Percentiles rank a stretch among this genome's conserved stretches.
phyloP scores from a whole-genome alignment of 352 stramenopile genomes.

The Globisporangium parvum region DNA sequence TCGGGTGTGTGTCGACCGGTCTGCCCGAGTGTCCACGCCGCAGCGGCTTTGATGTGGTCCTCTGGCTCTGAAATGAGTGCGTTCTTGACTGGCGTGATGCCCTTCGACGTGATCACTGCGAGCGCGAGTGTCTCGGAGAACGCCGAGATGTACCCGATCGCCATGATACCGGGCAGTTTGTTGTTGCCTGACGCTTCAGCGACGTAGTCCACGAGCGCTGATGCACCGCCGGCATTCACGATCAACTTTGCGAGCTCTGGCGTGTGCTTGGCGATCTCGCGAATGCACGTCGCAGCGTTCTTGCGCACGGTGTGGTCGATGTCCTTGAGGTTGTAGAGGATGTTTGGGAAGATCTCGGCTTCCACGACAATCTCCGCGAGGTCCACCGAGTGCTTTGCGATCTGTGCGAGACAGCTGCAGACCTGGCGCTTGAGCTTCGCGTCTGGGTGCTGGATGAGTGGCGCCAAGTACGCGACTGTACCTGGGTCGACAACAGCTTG shows the following conservation, averaged over 20 bases:
- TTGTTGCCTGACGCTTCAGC: conserved; percentile 88
- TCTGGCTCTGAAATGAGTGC: conserved; percentile 91
- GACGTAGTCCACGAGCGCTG: conserved; percentile 92
- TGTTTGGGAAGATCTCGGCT: conserved; percentile 95
- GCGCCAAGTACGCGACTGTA: conserved; percentile 91
- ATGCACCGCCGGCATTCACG: conserved; percentile 93
- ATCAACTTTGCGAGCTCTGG: conserved; percentile 94
- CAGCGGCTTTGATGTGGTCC: conserved; percentile 94
- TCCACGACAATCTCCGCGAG: conserved; percentile 94
- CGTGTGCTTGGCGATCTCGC: conserved; percentile 94
- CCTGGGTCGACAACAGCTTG: conserved; percentile 92
- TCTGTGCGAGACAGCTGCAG: conserved; percentile 91
- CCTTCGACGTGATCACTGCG: conserved; percentile 93
- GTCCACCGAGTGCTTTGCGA: conserved; percentile 94
- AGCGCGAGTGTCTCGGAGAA: conserved; percentile 94
- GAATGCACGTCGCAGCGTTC: conserved; percentile 93
- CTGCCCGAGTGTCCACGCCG: conserved; percentile 93
- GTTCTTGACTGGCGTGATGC: conserved; percentile 90
- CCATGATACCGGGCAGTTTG: conserved; percentile 94
- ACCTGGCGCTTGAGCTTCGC: conserved; percentile 91
- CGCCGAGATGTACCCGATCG: conserved; percentile 92
- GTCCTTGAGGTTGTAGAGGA: conserved; percentile 94
- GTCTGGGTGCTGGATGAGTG: conserved; percentile 91
- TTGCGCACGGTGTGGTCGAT: conserved; percentile 94
- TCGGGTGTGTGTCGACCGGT: conserved; percentile 93